A percentile compares a stretch with the other conserved stretches of the same genome.
Conservation (phyloP, 345 rosid species). For the Citrus maxima region DNA sequence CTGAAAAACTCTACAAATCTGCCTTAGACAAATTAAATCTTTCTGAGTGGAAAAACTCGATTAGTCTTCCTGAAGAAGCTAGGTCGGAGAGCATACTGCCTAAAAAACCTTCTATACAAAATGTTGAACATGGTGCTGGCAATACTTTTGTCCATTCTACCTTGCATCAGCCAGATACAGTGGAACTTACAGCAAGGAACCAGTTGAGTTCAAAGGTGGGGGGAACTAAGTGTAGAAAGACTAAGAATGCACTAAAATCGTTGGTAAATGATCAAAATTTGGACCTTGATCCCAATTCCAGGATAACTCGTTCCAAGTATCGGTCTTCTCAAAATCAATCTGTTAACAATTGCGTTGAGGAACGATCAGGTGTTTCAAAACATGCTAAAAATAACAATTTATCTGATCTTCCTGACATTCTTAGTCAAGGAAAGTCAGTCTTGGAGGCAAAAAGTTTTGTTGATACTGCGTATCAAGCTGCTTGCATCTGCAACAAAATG, state of each 20-base stretch:
- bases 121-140: constrained; percentile 21
- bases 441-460: constrained; percentile 25
- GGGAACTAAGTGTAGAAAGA: constrained; percentile 42
- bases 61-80: constrained; percentile 36
- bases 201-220: constrained; percentile 31
- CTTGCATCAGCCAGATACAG: constrained; percentile 11
- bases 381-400: constrained; percentile 16
- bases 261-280: constrained; percentile 37
- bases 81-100: constrained; percentile 15
- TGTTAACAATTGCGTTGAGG: constrained; percentile 23
- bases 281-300: constrained; percentile 36
- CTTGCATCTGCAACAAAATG: constrained; percentile 58
- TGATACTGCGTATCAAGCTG: constrained; percentile 21
- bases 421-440: constrained; percentile 21
- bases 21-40: constrained; percentile 60
- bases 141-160: constrained; percentile 6
- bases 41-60: constrained; percentile 55
- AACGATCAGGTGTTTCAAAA: constrained; percentile 24
- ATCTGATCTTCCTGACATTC: constrained; percentile 19
- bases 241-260: constrained; percentile 33
- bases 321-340: constrained; percentile 50
- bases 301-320: constrained; percentile 75
- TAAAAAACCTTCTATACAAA: constrained; percentile 10
- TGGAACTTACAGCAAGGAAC: constrained; percentile 15
- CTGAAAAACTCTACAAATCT: constrained; percentile 56